Conservation (phyloP, 2,329 filamentous ascomycete genomes). For the Pseudocercospora fuligena region DNA sequence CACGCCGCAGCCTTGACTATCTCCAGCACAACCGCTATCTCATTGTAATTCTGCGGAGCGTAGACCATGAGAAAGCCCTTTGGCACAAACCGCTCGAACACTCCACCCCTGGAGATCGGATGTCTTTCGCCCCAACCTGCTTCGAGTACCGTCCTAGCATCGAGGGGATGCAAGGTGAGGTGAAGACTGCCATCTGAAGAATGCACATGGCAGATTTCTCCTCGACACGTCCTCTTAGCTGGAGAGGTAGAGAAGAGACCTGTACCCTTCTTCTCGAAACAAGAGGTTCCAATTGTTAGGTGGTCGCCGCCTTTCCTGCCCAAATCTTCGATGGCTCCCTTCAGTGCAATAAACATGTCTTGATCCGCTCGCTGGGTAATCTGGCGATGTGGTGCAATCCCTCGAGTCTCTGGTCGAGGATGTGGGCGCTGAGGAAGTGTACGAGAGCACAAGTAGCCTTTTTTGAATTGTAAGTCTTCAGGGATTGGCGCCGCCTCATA, state of each 20-base stretch:
- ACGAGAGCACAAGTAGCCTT: constrained; percentile 60
- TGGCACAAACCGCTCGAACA: constrained; percentile 71
- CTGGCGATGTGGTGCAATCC: constrained; percentile 83
- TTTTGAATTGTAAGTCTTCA: constrained; percentile 56
- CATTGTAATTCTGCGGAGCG: constrained; percentile 71
- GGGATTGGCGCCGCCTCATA: constrained; percentile 63
- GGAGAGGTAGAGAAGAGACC: constrained; percentile 73
- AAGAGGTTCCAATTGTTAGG: constrained; percentile 64
- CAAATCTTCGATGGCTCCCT: constrained; percentile 59
- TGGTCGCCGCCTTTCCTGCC: constrained; percentile 43
- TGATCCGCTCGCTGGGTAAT: constrained; percentile 66
- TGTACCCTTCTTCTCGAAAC: constrained; percentile 72
- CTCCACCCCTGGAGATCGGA: constrained; percentile 68
- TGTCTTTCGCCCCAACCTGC: constrained; percentile 79
- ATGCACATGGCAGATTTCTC: constrained; percentile 84
- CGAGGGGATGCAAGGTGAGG: constrained; percentile 77
- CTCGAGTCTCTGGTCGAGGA: constrained; percentile 68
- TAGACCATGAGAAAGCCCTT: constrained; percentile 81
- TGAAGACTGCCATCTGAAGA: constrained; percentile 77
- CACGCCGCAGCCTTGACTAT: constrained; percentile 78
- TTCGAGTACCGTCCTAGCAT: constrained; percentile 72
- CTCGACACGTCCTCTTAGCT: constrained; percentile 71
- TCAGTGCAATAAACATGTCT: constrained; percentile 61
- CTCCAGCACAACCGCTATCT: constrained; percentile 68
- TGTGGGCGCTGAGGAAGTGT: constrained; percentile 66